phyloP scores from a whole-genome alignment of 2,329 filamentous ascomycete genomes.

The Catunica adiposa region DNA sequence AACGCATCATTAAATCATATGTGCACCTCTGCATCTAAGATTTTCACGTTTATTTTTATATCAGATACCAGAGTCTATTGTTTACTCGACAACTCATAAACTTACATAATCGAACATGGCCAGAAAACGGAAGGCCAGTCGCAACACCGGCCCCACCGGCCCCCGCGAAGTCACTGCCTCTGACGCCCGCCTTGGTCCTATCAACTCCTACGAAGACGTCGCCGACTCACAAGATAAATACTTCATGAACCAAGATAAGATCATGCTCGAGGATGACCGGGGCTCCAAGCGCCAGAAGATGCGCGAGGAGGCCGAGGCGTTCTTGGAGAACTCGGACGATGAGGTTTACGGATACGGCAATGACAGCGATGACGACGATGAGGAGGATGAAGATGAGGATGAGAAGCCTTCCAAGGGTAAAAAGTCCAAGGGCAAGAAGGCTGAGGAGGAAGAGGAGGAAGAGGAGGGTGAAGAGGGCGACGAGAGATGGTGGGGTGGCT shows the following conservation, averaged over 20 bases:
- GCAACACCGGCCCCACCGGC: slow-evolving; percentile 30
- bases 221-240: slow-evolving; percentile 92
- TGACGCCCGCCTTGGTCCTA: slow-evolving; percentile 44
- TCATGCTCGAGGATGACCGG: slow-evolving; percentile 69
- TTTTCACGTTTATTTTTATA: no score
- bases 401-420: slow-evolving; percentile 28
- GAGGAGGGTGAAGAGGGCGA: slow-evolving; percentile 37
- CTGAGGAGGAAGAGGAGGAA: slow-evolving; percentile 41
- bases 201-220: slow-evolving; percentile 61
- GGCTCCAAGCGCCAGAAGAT: slow-evolving; percentile 61
- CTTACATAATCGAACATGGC: slow-evolving; percentile 31
- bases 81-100: not conserved
- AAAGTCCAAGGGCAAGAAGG: slow-evolving; percentile 18
- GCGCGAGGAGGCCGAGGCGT: slow-evolving; percentile 47
- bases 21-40: not conserved
- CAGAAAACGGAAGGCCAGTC: slow-evolving; percentile 55
- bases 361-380: slow-evolving; percentile 24
- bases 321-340: slow-evolving; percentile 44
- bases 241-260: slow-evolving; percentile 69
- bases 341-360: slow-evolving; percentile 37
- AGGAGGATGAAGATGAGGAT: slow-evolving; percentile 25
- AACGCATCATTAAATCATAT: no score
- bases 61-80: not conserved
- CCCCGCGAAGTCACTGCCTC: slow-evolving; percentile 38
- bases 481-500: slow-evolving; percentile 68